Evolutionary conservation across 225 moss, liverwort and hornwort genomes (phyloP).

Genomic region (Anthoceros angustus): DNA sequence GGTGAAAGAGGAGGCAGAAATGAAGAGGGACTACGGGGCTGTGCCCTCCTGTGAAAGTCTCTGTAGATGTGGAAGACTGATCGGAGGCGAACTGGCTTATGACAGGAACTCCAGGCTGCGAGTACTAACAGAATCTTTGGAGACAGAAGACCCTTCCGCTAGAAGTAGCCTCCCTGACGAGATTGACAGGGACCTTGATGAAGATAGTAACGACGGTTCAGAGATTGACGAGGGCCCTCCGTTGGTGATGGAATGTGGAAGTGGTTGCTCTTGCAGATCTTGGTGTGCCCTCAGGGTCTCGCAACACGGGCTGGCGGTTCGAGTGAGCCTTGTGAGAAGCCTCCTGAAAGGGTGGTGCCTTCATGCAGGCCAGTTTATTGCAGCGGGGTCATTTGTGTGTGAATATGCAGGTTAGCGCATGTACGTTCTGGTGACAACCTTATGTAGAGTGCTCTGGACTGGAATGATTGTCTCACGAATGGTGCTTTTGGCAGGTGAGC

Average conservation of each 20-base stretch:
- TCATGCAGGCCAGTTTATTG: slow-evolving; percentile 42
- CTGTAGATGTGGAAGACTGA: background rate
- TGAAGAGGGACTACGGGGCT: background rate
- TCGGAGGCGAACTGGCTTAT: background rate
- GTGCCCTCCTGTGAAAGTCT: background rate
- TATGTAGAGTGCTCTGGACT: background rate
- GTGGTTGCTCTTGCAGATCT: slow-evolving; percentile 42
- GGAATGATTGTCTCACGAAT: background rate
- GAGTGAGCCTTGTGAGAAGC: slow-evolving; percentile 40
- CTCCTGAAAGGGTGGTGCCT: slow-evolving; percentile 65
- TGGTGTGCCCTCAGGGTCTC: slow-evolving; percentile 49
- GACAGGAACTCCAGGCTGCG: background rate
- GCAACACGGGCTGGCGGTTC: slow-evolving; percentile 57
- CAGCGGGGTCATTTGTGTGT: slow-evolving; percentile 60
- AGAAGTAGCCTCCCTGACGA: background rate
- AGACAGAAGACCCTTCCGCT: background rate
- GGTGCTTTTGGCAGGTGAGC: slow-evolving; percentile 33
- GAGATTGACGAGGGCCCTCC: slow-evolving; percentile 30
- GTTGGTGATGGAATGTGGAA: slow-evolving; percentile 71
- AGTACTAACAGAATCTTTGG: background rate
- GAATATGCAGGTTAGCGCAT: slow-evolving; percentile 44
- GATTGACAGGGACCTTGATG: slow-evolving; percentile 9
- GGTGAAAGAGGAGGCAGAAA: background rate
- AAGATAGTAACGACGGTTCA: background rate
- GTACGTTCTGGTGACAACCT: background rate